Conservation (phyloP, 1,284 basidiomycete genomes). For the Puccinia novopanici region DNA sequence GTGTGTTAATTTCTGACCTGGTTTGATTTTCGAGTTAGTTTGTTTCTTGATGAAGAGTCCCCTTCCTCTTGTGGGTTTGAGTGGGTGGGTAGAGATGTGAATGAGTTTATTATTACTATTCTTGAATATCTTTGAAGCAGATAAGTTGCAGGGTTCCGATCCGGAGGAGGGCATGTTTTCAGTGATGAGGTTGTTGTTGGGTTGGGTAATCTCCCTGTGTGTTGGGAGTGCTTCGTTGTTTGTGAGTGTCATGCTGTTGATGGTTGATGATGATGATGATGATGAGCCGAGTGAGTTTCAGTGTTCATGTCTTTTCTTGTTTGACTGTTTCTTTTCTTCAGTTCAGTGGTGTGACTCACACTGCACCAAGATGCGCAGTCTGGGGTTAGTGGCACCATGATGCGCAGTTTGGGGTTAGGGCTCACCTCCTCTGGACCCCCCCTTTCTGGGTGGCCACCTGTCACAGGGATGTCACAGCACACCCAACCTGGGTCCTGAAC, state of each 20-base stretch:
- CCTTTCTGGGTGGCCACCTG: not conserved
- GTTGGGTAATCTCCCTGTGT: not conserved
- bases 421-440: not conserved
- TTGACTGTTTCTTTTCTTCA: no score
- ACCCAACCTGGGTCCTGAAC: no score
- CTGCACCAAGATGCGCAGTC: no score
- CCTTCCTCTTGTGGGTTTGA: not conserved
- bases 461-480: not conserved
- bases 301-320: no score
- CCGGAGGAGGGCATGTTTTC: not conserved
- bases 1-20: slow-evolving; percentile 2
- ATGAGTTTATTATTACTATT: not conserved
- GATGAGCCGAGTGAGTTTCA: no score
- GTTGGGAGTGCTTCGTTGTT: not conserved
- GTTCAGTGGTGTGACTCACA: no score
- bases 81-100: slow-evolving; percentile 13
- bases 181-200: not conserved
- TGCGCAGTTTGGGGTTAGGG: not conserved
- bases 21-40: slow-evolving; percentile 14
- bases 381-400: not conserved
- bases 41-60: slow-evolving; percentile 16
- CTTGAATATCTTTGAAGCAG: slow-evolving; percentile 8
- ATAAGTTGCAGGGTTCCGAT: not conserved
- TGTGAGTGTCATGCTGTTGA: no score
- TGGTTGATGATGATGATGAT: no score